Percentiles rank a stretch among this genome's conserved stretches.
Conservation (phyloP, 805 yeast species). For the Saccharomycopsis sp. region DNA sequence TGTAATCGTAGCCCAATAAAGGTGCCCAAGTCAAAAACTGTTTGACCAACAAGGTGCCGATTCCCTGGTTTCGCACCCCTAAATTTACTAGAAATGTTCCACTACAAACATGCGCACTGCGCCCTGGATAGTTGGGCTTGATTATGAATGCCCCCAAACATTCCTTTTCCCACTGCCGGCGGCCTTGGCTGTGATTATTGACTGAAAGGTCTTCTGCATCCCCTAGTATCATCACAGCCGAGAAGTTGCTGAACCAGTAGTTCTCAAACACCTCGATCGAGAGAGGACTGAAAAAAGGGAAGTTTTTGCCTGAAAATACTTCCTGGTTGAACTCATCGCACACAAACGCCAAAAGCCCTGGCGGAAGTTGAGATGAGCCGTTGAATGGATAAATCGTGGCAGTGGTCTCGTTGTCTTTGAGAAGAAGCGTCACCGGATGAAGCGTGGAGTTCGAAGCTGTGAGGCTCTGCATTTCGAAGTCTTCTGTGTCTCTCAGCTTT, state of each 20-base stretch:
- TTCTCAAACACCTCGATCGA: slow-evolving; percentile 69
- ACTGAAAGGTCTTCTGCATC: slow-evolving; percentile 48
- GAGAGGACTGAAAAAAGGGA: slow-evolving; percentile 77
- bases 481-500: neutral
- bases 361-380: slow-evolving; percentile 61
- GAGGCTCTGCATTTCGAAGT: neutral
- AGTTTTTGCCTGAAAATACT: slow-evolving; percentile 70
- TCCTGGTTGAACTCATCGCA: slow-evolving; percentile 94
- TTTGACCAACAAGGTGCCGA: slow-evolving; percentile 79
- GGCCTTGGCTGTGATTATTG: slow-evolving; percentile 26
- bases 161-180: slow-evolving; percentile 77
- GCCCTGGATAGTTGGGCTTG: slow-evolving; percentile 86
- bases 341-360: slow-evolving; percentile 68
- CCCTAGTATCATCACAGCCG: slow-evolving; percentile 75
- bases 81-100: slow-evolving; percentile 86
- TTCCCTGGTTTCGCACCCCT: slow-evolving; percentile 86
- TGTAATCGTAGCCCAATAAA: slow-evolving; percentile 75
- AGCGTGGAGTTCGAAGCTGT: slow-evolving; percentile 24
- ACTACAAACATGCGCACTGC: slow-evolving; percentile 89
- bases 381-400: slow-evolving; percentile 89
- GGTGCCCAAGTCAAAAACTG: slow-evolving; percentile 91
- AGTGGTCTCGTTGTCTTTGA: slow-evolving; percentile 84
- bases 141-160: slow-evolving; percentile 84
- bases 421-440: slow-evolving; percentile 65
- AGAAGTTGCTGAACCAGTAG: slow-evolving; percentile 84